Conservation (phyloP, 257 asterid species). For the Solanum chiquidenum region DNA sequence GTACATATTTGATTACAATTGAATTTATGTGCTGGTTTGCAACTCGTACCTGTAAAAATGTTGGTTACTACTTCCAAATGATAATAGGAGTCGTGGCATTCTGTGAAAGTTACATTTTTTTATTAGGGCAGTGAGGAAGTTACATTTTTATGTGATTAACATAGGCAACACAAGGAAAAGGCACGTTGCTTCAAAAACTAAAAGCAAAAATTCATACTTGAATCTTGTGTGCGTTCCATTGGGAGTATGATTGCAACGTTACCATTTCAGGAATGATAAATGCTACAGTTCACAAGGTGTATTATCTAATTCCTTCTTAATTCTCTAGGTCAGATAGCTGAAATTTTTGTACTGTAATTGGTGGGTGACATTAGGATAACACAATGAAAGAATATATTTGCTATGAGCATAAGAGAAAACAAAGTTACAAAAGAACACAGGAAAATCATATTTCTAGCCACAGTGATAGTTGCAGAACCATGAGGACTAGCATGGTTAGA, state of each 20-base stretch:
- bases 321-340: background rate
- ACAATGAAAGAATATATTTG: background rate
- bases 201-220: background rate
- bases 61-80: background rate
- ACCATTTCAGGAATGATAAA: background rate
- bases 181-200: background rate
- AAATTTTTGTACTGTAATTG: background rate
- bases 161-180: background rate
- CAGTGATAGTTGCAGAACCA: background rate
- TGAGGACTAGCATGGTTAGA: constrained; percentile 12
- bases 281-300: background rate
- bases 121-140: background rate
- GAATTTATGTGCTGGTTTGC: background rate
- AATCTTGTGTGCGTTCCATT: background rate
- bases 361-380: background rate
- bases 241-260: background rate
- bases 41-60: background rate
- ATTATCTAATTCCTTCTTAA: background rate
- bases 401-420: background rate
- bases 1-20: background rate
- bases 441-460: background rate
- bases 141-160: background rate
- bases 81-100: background rate
- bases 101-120: background rate
- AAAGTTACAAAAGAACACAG: background rate